These are phyloP conservation scores for Coffea humblotiana DNA, from an alignment of 305 asterid genomes.

Conservation along the genomic window DNA sequence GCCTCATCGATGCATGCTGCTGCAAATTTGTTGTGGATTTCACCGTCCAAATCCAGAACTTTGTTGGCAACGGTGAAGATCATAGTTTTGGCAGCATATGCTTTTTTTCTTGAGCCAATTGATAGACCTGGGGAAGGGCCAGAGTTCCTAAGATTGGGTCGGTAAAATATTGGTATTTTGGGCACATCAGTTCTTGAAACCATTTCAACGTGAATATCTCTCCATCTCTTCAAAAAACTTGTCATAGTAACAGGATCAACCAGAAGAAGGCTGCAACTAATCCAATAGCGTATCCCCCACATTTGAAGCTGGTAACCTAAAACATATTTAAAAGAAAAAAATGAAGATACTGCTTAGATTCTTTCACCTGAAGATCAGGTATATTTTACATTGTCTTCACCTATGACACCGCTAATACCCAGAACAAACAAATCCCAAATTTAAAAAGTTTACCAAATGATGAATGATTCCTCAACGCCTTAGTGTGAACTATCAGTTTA, in stretches of 20 bases:
- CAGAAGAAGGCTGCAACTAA: conserved; percentile 56
- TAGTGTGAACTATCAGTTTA: background rate
- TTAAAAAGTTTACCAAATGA: background rate
- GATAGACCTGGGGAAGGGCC: conserved; percentile 26
- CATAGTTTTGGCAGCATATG: conserved; percentile 25
- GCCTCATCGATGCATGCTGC: conserved; percentile 31
- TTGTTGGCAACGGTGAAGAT: conserved; percentile 37
- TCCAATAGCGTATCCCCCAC: conserved; percentile 69
- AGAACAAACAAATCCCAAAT: background rate
- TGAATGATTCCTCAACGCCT: background rate
- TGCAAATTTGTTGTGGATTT: conserved; percentile 34
- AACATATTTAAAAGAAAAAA: background rate
- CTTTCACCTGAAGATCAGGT: background rate
- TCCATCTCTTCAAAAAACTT: conserved; percentile 50
- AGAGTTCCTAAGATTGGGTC: conserved; percentile 34
- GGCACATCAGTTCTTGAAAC: conserved; percentile 29
- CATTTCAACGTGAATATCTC: conserved; percentile 36
- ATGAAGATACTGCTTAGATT: background rate
- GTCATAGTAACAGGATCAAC: conserved; percentile 50
- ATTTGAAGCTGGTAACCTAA: conserved; percentile 65
- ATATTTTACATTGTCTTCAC: background rate
- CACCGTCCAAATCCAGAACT: conserved; percentile 9
- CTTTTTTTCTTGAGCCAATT: conserved; percentile 27
- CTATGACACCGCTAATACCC: background rate
- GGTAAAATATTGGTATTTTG: conserved; percentile 45